phyloP scores from a whole-genome alignment of 805 yeast genomes.

The fission yeast (Schizosaccharomyces pombe) region DNA sequence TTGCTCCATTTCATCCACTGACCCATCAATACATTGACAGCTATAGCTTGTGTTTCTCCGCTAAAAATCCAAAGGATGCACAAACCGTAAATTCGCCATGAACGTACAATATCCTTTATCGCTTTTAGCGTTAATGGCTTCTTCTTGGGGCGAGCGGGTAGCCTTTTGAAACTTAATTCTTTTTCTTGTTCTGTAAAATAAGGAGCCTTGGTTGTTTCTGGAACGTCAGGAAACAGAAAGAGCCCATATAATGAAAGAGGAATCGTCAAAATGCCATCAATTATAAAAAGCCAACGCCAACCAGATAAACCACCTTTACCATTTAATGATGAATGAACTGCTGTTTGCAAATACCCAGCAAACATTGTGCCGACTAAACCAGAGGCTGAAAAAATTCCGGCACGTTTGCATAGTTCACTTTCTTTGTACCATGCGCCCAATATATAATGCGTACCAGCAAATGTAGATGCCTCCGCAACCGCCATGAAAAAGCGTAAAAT shows the following conservation, averaged over 20 bases:
- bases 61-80: neutral
- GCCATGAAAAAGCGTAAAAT: conserved; percentile 25
- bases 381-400: conserved; percentile 10
- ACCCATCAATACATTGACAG: neutral
- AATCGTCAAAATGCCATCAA: conserved; percentile 33
- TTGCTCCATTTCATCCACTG: neutral
- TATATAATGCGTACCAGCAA: conserved; percentile 10
- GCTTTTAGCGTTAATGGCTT: neutral
- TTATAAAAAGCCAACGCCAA: conserved; percentile 35
- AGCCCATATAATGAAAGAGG: conserved; percentile 23
- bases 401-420: conserved; percentile 26
- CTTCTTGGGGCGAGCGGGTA: neutral
- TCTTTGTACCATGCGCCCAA: conserved; percentile 34
- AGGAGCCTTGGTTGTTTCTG: conserved; percentile 22
- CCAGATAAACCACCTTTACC: conserved; percentile 21
- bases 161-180: neutral
- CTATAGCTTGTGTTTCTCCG: neutral
- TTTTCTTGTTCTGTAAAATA: neutral
- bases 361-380: conserved; percentile 9
- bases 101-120: neutral
- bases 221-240: conserved; percentile 29
- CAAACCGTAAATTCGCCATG: neutral
- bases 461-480: neutral
- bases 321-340: conserved; percentile 24
- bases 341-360: conserved; percentile 32